Conservation (phyloP, 164 flowering plant species). For the Saururus chinensis region DNA sequence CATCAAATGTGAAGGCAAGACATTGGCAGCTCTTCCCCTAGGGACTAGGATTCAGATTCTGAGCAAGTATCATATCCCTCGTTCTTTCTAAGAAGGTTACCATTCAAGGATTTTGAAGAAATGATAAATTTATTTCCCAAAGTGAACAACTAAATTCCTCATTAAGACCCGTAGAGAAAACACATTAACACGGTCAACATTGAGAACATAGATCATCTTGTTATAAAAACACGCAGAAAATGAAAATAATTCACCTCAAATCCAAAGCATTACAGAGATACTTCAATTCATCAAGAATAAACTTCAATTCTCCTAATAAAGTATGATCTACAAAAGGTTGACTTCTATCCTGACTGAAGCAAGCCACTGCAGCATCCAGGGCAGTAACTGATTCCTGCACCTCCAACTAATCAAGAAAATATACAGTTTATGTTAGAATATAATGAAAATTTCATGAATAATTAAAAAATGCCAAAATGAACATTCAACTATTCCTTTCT, state of each 20-base stretch:
- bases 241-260: conserved; percentile 7
- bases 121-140: not conserved
- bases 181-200: too few species aligned
- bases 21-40: not conserved
- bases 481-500: not conserved
- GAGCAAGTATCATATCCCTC: too few species aligned
- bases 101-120: too few species aligned
- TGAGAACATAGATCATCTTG: not conserved
- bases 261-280: conserved; percentile 10
- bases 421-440: not conserved
- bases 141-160: not conserved
- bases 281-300: conserved; percentile 14
- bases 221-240: not conserved
- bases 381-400: conserved; percentile 10
- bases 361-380: conserved; percentile 9
- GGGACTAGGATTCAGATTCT: too few species aligned
- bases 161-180: too few species aligned
- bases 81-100: too few species aligned
- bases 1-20: not conserved
- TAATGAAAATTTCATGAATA: not conserved
- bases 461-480: not conserved
- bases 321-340: conserved; percentile 1
- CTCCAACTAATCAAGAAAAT: conserved; percentile 9
- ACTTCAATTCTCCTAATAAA: conserved; percentile 5
- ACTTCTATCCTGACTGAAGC: not conserved